phyloP scores from a whole-genome alignment of 768 basidiomycete species.

The Serendipita sp. region DNA sequence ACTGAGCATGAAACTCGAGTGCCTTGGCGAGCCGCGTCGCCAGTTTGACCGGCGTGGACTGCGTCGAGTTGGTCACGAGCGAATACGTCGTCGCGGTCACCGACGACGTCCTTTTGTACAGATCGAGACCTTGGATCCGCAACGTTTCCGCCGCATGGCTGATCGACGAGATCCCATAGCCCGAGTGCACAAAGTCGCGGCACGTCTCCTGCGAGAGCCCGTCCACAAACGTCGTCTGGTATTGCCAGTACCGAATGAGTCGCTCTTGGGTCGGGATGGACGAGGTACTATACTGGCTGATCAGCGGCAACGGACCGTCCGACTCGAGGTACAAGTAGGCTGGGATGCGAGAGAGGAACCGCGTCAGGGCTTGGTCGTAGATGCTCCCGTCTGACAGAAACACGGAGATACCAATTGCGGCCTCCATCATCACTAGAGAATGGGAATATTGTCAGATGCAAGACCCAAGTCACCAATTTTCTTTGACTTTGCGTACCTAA shows the following conservation, averaged over 20 bases:
- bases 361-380: not conserved
- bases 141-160: not conserved
- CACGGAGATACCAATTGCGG: slow-evolving; percentile 1
- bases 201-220: slow-evolving; percentile 6
- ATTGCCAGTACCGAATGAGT: slow-evolving; percentile 6
- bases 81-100: not conserved
- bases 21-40: not conserved
- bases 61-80: not conserved
- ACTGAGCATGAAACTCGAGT: slow-evolving; percentile 4
- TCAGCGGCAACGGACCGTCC: not conserved
- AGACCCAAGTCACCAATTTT: no score
- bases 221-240: slow-evolving; percentile 2
- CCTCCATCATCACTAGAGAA: slow-evolving; percentile 6
- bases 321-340: slow-evolving; percentile 4
- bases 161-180: slow-evolving; percentile 7
- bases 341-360: slow-evolving; percentile 5
- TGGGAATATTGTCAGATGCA: no score
- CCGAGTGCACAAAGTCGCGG: not conserved
- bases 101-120: not conserved
- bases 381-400: not conserved
- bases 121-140: slow-evolving; percentile 3
- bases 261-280: not conserved
- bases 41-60: not conserved
- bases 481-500: not conserved
- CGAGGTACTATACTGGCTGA: not conserved